These are phyloP conservation scores for Somion occarium DNA, from an alignment of 1,284 basidiomycete species.

Conservation along the genomic window DNA sequence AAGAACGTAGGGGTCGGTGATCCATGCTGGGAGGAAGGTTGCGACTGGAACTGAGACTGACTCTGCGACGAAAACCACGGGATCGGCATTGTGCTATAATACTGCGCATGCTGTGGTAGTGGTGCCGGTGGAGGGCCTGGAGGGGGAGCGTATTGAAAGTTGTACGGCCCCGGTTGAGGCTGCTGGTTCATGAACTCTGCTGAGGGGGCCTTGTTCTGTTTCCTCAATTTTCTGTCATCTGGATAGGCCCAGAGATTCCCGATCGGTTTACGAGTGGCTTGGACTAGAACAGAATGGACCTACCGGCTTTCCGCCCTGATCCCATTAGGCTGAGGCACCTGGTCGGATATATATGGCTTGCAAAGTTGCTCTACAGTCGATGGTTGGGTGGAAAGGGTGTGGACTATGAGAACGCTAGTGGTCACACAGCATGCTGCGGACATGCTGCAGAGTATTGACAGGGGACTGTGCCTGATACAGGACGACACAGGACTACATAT, in stretches of 20 bases:
- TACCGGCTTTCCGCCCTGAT: too few species aligned
- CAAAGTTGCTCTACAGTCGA: neutral
- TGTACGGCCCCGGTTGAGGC: too few species aligned
- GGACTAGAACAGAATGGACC: neutral
- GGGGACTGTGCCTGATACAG: neutral
- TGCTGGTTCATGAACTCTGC: neutral
- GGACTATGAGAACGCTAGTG: neutral
- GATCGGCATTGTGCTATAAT: too few species aligned
- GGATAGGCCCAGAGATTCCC: neutral
- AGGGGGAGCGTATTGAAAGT: slow-evolving; percentile 10
- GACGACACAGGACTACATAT: too few species aligned
- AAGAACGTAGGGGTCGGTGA: slow-evolving; percentile 23
- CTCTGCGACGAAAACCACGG: too few species aligned
- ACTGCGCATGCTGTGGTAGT: slow-evolving; percentile 10
- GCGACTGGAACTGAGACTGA: too few species aligned
- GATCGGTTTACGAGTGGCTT: neutral
- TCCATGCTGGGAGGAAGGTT: neutral
- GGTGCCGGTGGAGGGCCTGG: slow-evolving; percentile 12
- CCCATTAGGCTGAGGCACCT: neutral
- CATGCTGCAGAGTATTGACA: neutral
- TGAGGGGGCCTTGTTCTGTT: neutral
- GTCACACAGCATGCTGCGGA: neutral
- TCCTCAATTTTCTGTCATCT: neutral
- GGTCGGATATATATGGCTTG: neutral
- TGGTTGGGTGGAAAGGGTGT: neutral